phyloP scores from a whole-genome alignment of 768 basidiomycete species.

The Amanita jacksonii region DNA sequence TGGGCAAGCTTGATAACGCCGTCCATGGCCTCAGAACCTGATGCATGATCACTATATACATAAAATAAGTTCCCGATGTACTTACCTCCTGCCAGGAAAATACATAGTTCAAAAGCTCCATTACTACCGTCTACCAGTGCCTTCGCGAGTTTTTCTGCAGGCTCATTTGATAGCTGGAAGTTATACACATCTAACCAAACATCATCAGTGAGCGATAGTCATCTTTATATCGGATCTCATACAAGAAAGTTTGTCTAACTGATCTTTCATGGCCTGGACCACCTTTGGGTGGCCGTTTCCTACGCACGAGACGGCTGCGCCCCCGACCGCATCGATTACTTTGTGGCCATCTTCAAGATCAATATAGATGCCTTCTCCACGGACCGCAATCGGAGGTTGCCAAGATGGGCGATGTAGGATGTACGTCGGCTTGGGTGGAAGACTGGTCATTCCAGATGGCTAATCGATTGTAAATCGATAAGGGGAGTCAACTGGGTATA shows the following conservation, averaged over 20 bases:
- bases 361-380: conserved; percentile 62
- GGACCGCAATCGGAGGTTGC: conserved; percentile 59
- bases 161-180: conserved; percentile 72
- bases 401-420: conserved; percentile 69
- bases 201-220: not conserved
- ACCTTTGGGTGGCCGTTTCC: conserved; percentile 70
- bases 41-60: too few relatives aligned
- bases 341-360: conserved; percentile 59
- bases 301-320: conserved; percentile 75
- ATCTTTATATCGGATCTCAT: conserved; percentile 19
- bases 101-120: conserved; percentile 63
- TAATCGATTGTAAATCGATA: too few relatives aligned
- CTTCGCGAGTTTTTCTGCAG: conserved; percentile 73
- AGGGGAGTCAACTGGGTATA: too few relatives aligned
- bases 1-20: conserved; percentile 73
- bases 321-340: conserved; percentile 75
- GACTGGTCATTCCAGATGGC: too few relatives aligned
- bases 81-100: conserved; percentile 70
- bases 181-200: conserved; percentile 70
- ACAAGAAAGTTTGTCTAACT: conserved; percentile 74
- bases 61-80: too few relatives aligned
- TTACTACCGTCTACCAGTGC: conserved; percentile 53
- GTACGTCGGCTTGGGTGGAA: conserved; percentile 11
- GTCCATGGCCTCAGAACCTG: conserved; percentile 88
- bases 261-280: conserved; percentile 65